Conservation (phyloP, 345 rosid species). For the Litchi chinensis region DNA sequence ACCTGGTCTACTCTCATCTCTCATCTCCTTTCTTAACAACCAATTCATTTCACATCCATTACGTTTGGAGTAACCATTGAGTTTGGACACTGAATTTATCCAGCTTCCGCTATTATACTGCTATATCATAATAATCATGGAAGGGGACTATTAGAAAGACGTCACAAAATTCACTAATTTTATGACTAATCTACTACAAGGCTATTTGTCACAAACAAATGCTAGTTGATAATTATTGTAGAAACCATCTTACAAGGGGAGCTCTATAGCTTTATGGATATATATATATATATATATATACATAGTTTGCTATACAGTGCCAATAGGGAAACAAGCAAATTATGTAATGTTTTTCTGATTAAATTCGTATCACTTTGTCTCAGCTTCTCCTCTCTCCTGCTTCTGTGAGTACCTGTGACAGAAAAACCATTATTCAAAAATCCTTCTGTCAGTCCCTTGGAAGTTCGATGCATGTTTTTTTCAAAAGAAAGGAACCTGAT, state of each 20-base stretch:
- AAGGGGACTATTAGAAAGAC: not conserved
- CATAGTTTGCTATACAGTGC: not conserved
- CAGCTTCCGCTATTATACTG: no score
- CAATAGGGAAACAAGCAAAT: not conserved
- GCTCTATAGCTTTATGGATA: not conserved
- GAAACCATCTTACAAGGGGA: not conserved
- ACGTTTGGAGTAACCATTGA: no score
- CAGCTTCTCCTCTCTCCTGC: conserved; percentile 8
- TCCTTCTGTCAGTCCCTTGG: not conserved
- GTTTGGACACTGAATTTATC: no score
- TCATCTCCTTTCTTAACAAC: no score
- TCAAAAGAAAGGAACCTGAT: not conserved
- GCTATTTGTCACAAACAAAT: not conserved
- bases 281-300: no score
- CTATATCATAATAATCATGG: no score
- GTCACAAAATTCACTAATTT: not conserved
- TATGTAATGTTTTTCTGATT: not conserved
- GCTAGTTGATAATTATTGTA: not conserved
- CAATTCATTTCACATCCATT: no score
- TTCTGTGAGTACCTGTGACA: conserved; percentile 3
- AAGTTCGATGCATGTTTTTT: not conserved
- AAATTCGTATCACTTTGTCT: conserved; percentile 7
- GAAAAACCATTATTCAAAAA: not conserved
- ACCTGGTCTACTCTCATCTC: no score
- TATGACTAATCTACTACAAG: not conserved